Conservation (phyloP, 139 green algal genomes). For the Ulvella scutata region DNA sequence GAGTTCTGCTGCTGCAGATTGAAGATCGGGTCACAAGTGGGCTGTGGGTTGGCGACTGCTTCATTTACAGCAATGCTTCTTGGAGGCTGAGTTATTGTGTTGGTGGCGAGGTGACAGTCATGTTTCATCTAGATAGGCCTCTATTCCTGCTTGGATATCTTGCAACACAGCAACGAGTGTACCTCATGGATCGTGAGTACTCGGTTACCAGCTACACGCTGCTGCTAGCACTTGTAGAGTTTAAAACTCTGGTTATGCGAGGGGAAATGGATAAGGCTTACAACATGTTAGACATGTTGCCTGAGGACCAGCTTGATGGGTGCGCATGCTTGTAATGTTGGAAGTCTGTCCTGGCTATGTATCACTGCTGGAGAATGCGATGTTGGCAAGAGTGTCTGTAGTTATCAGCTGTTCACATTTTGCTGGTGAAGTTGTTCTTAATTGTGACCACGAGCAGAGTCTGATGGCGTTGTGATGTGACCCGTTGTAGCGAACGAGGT, state of each 20-base stretch:
- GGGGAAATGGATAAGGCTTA: constrained; percentile 27
- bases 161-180: constrained; percentile 69
- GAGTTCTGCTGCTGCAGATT: constrained; percentile 15
- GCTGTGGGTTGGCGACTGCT: constrained; percentile 88
- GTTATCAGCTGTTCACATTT: too few species aligned
- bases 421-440: too few species aligned
- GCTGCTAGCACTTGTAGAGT: constrained; percentile 89
- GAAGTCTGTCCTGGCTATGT: too few species aligned
- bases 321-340: too few species aligned
- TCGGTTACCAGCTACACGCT: constrained; percentile 74
- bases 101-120: constrained; percentile 88
- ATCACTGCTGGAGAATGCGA: too few species aligned
- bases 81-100: constrained; percentile 98
- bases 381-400: too few species aligned
- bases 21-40: constrained; percentile 10
- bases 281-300: constrained; percentile 5
- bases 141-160: constrained; percentile 97
- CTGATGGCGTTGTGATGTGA: too few species aligned
- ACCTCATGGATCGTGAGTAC: constrained; percentile 88
- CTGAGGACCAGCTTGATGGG: constrained; percentile 50
- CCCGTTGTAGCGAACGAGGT: too few species aligned
- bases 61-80: constrained; percentile 92
- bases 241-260: constrained; percentile 60
- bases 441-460: too few species aligned
- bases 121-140: constrained; percentile 90